These are phyloP conservation scores for Pezicula rhizophila DNA, from an alignment of 2,329 filamentous ascomycete species.

Conservation along the genomic window DNA sequence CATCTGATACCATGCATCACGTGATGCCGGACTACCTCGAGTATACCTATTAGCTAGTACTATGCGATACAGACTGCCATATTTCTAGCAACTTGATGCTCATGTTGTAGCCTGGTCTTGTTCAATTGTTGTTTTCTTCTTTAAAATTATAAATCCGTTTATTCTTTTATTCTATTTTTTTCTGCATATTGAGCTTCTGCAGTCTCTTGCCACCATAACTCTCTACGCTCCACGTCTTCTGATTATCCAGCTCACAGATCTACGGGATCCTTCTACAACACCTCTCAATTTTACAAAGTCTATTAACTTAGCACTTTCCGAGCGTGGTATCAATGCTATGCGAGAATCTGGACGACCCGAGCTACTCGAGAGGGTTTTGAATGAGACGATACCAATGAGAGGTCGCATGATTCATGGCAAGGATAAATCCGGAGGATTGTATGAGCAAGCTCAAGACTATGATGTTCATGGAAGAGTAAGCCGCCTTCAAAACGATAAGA, in stretches of 20 bases:
- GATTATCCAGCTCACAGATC: constrained; percentile 49
- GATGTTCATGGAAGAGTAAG: constrained; percentile 79
- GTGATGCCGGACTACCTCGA: too few species aligned
- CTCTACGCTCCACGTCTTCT: not conserved
- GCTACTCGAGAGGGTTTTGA: constrained; percentile 69
- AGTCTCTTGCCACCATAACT: not conserved
- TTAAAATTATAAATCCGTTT: not conserved
- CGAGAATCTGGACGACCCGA: constrained; percentile 58
- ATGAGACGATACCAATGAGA: constrained; percentile 82
- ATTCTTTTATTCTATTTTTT: too few species aligned
- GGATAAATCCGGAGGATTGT: constrained; percentile 57
- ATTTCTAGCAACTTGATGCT: too few species aligned
- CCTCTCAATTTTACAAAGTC: constrained; percentile 95
- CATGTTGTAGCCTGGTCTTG: too few species aligned
- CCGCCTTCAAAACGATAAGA: constrained; percentile 1
- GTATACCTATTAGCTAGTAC: too few species aligned
- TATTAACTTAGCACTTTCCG: constrained; percentile 94
- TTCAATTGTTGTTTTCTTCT: not conserved
- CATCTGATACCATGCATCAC: too few species aligned
- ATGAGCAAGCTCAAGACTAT: constrained; percentile 79
- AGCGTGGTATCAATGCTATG: constrained; percentile 88
- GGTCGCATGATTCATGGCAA: constrained; percentile 92
- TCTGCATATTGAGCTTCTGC: not conserved
- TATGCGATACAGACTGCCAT: too few species aligned
- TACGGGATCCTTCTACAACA: constrained; percentile 73